Evolutionary conservation across 441 rosid genomes (phyloP).

Genomic region (Codiaeum variegatum): DNA sequence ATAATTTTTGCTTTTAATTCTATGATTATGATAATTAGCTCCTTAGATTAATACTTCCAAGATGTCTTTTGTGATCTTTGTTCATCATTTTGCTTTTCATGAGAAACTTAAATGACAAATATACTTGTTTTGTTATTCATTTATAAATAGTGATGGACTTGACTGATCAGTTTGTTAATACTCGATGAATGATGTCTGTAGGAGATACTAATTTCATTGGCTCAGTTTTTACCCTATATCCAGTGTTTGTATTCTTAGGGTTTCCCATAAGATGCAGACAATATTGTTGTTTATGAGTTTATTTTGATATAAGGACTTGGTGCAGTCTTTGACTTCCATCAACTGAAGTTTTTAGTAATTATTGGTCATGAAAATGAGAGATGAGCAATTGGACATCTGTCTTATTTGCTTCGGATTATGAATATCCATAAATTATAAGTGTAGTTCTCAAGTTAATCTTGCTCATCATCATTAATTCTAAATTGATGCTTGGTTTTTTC

Average conservation of each 20-base stretch:
- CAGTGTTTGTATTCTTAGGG: no score
- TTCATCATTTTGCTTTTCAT: not conserved
- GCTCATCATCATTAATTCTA: not conserved
- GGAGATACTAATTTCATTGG: no score
- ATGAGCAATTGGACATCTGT: not conserved
- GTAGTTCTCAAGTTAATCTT: not conserved
- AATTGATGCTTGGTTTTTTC: not conserved
- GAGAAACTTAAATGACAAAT: not conserved
- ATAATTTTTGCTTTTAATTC: not conserved
- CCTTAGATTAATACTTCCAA: not conserved
- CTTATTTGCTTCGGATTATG: not conserved
- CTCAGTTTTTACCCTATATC: no score
- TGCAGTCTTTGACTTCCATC: not conserved
- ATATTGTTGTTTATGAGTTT: not conserved
- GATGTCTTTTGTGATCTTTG: not conserved
- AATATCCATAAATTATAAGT: not conserved
- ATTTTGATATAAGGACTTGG: not conserved
- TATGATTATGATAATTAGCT: constrained; percentile 1
- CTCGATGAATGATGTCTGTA: no score
- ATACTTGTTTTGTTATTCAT: not conserved
- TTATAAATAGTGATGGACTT: not conserved
- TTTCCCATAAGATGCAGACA: not conserved
- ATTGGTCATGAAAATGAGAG: no score
- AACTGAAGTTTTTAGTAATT: not conserved
- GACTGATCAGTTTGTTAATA: no score